These are phyloP conservation scores for Tolypocladium nubicola DNA, from an alignment of 2,329 filamentous ascomycete genomes.

Conservation along the genomic window DNA sequence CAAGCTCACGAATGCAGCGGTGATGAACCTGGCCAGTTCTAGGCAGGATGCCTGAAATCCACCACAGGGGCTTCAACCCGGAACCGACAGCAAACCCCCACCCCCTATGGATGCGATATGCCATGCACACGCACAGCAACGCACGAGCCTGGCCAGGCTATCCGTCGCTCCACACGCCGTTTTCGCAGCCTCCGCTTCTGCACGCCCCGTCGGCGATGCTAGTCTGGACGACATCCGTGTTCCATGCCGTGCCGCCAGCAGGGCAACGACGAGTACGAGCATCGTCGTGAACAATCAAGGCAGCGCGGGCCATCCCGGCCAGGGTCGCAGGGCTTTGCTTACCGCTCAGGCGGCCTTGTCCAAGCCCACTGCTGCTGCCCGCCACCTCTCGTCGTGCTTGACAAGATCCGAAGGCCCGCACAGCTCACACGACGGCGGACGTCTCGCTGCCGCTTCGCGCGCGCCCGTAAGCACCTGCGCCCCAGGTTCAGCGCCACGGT, in stretches of 20 bases:
- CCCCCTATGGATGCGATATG: neutral
- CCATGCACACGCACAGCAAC: neutral
- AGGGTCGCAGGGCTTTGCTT: neutral
- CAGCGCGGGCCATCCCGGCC: neutral
- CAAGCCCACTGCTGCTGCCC: neutral
- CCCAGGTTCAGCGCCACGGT: neutral
- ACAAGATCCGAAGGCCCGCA: neutral
- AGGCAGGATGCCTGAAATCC: neutral
- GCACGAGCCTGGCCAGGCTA: neutral
- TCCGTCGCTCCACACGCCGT: neutral
- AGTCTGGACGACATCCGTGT: neutral
- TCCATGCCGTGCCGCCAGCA: neutral
- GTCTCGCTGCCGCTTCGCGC: neutral
- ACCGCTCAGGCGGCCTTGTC: neutral
- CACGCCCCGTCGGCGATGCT: neutral
- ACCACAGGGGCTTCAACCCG: neutral
- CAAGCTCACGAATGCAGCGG: neutral
- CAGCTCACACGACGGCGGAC: neutral
- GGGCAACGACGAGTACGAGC: neutral
- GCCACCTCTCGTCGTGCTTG: neutral
- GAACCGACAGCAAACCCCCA: neutral
- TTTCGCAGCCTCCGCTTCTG: neutral
- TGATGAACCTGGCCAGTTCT: neutral
- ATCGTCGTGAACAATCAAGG: neutral
- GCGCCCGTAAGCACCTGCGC: neutral